Evolutionary conservation across 495 filamentous ascomycete species (phyloP).

Genomic region (Clohesyomyces aquaticus): DNA sequence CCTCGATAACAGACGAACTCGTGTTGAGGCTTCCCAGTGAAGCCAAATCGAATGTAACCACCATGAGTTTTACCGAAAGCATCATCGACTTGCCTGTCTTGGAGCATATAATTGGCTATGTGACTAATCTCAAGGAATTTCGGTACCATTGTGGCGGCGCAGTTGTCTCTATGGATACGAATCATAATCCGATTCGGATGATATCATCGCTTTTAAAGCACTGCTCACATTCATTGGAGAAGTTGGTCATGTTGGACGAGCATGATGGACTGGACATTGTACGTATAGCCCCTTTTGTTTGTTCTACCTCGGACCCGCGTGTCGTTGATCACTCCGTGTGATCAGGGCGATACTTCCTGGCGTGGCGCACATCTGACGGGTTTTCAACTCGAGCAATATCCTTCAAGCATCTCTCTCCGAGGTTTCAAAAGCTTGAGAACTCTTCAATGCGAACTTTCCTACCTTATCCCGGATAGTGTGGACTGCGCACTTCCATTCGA

Average conservation of each 20-base stretch:
- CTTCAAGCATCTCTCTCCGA: slow-evolving; percentile 1
- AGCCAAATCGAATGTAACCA: not conserved
- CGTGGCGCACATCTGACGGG: not conserved
- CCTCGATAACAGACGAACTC: not conserved
- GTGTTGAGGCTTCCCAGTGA: not conserved
- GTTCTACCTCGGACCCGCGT: no score
- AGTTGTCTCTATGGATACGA: not conserved
- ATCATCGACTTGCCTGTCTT: not conserved
- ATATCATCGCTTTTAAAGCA: not conserved
- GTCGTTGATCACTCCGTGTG: no score
- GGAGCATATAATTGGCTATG: not conserved
- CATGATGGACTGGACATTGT: not conserved
- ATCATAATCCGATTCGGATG: slow-evolving; percentile 1
- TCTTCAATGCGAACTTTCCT: not conserved
- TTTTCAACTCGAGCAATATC: slow-evolving; percentile 1
- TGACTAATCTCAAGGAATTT: slow-evolving; percentile 5
- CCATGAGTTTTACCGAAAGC: not conserved
- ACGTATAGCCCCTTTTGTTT: not conserved
- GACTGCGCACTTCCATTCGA: not conserved
- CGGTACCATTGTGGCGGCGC: slow-evolving; percentile 7
- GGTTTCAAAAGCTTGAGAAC: slow-evolving; percentile 6
- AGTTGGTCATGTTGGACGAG: not conserved
- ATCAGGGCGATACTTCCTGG: no score
- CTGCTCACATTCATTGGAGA: slow-evolving; percentile 4
- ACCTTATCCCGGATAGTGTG: not conserved